Percentiles rank a stretch among this genome's conserved stretches.
Evolutionary conservation across 371 early-diverging fungal genomes (phyloP).

Genomic region (Haplosporangium sp.): DNA sequence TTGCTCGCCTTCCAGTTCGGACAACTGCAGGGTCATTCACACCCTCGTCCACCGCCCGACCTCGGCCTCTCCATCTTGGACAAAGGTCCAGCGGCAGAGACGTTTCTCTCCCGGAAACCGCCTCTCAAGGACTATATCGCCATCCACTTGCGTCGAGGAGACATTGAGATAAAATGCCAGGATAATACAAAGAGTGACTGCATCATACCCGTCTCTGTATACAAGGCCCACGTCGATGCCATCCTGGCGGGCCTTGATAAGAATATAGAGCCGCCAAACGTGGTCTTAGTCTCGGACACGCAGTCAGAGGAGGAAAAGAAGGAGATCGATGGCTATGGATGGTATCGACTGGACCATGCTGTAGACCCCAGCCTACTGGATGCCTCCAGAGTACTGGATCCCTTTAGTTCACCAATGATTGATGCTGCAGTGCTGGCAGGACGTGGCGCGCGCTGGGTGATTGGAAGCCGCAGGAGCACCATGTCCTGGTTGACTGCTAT

Average conservation of each 20-base stretch:
- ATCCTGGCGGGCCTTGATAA: slow-evolving; percentile 15
- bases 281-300: slow-evolving; percentile 52
- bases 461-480: slow-evolving; percentile 46
- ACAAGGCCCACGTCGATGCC: slow-evolving; percentile 36
- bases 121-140: slow-evolving; percentile 35
- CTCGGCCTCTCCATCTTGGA: slow-evolving; percentile 43
- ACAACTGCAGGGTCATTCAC: slow-evolving; percentile 11
- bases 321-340: slow-evolving; percentile 47
- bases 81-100: slow-evolving; percentile 14
- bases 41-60: slow-evolving; percentile 31
- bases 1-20: slow-evolving; percentile 38
- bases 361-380: slow-evolving; percentile 25
- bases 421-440: slow-evolving; percentile 49
- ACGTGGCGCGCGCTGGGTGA: slow-evolving; percentile 45
- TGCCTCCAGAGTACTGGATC: slow-evolving; percentile 35
- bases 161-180: slow-evolving; percentile 33
- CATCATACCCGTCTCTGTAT: slow-evolving; percentile 26
- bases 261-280: slow-evolving; percentile 11
- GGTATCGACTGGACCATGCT: slow-evolving; percentile 46
- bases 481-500: slow-evolving; percentile 54
- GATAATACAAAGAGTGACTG: slow-evolving; percentile 23
- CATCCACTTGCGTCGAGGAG: slow-evolving; percentile 49
- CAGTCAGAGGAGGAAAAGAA: slow-evolving; percentile 35
- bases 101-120: slow-evolving; percentile 26
- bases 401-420: slow-evolving; percentile 43